Conservation (phyloP, 108 stramenopile genomes). For the Hondaea fermentalgiana region DNA sequence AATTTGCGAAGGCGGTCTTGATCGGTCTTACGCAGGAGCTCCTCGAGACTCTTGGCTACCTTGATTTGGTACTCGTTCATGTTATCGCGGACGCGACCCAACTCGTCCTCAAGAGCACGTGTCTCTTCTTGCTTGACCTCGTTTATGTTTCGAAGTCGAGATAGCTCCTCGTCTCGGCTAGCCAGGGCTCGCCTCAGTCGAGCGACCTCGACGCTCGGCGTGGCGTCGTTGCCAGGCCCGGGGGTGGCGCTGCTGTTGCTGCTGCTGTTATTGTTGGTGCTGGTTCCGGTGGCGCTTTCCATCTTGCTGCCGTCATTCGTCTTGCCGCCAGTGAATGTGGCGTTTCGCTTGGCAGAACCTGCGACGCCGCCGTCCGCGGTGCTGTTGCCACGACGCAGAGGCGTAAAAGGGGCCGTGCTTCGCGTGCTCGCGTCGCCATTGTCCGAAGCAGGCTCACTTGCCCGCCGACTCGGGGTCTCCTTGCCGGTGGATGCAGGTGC, state of each 20-base stretch:
- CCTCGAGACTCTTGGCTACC: slow-evolving; percentile 4
- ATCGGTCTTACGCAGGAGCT: background rate
- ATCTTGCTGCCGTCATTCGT: too few relatives aligned
- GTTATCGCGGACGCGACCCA: background rate
- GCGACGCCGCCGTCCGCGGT: too few relatives aligned
- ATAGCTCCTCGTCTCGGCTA: background rate
- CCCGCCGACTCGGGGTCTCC: background rate
- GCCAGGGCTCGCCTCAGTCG: background rate
- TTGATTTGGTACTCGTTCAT: background rate
- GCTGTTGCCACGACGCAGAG: too few relatives aligned
- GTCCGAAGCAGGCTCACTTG: background rate
- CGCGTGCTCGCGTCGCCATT: too few relatives aligned
- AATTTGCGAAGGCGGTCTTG: background rate
- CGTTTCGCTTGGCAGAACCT: too few relatives aligned
- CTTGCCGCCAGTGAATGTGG: too few relatives aligned
- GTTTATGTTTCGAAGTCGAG: background rate
- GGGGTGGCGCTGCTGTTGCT: background rate
- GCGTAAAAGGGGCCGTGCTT: too few relatives aligned
- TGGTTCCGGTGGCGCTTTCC: too few relatives aligned
- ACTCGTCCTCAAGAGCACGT: background rate
- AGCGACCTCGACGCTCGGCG: background rate
- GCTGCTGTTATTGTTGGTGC: background rate
- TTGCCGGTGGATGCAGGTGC: background rate
- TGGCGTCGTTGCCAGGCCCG: background rate
- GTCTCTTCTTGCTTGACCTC: background rate